Percentiles rank a stretch among this genome's conserved stretches.
phyloP scores from a whole-genome alignment of 2,329 filamentous ascomycete species.

The Penicillium vulpinum region DNA sequence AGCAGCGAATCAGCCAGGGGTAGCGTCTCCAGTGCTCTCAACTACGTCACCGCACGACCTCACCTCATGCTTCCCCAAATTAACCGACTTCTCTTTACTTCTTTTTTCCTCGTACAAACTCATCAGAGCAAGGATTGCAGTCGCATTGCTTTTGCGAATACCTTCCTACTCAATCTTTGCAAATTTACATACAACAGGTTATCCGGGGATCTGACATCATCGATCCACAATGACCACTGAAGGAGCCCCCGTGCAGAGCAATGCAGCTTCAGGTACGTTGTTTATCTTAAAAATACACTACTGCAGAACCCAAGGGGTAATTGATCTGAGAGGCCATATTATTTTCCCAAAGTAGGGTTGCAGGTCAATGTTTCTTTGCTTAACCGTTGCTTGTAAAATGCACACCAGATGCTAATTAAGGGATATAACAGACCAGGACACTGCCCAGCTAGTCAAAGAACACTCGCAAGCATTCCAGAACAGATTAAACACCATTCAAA shows the following conservation, averaged over 20 bases:
- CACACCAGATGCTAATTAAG: slow-evolving; percentile 23
- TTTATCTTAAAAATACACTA: background rate
- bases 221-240: slow-evolving; percentile 31
- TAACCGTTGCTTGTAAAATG: background rate
- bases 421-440: slow-evolving; percentile 2
- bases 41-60: slow-evolving; percentile 39
- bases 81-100: slow-evolving; percentile 14
- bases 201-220: slow-evolving; percentile 22
- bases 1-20: slow-evolving; percentile 24
- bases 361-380: background rate
- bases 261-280: slow-evolving; percentile 26
- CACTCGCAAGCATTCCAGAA: slow-evolving; percentile 16
- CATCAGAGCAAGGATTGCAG: slow-evolving; percentile 6
- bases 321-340: background rate
- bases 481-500: slow-evolving; percentile 14
- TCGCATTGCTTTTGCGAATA: slow-evolving; percentile 19
- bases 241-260: slow-evolving; percentile 10
- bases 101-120: slow-evolving; percentile 8
- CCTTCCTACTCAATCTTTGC: background rate
- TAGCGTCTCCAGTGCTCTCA: slow-evolving; percentile 29
- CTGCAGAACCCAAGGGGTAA: background rate
- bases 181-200: background rate
- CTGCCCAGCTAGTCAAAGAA: slow-evolving; percentile 12
- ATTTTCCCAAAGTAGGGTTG: background rate
- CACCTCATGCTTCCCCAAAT: slow-evolving; percentile 21